Base-by-base conservation (phyloP, 352 stramenopile genomes). In the Phytopythium cucurbitacearum region DNA sequence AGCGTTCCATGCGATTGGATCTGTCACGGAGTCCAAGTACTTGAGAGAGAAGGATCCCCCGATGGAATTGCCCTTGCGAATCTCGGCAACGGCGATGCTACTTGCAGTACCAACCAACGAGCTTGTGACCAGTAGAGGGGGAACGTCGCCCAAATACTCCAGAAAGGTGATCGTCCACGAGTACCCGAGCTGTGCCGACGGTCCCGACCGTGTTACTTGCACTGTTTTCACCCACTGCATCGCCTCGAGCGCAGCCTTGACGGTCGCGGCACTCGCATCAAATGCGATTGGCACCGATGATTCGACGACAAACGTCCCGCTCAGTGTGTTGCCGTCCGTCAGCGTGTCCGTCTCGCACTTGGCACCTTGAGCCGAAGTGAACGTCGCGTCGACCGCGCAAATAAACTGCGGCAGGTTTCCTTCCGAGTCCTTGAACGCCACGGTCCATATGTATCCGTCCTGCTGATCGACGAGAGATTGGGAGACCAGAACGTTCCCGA, bases 81-180 rank as follows among this genome's bases (percentile, higher is more conserved):
- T 57, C 51, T 92, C 82, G 4, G 40, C 60, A 11, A 92, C 79
- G 1, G 62, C 62, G 45, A 94, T 80, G 9, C 56, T 57, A 47
- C 66, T 84, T 3, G 76, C 73, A 1, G 78, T 90, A 41, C 79
- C 84, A 1, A 80, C 69, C 0, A 94, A 56, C 1, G 72, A 85
- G 41, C 71, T 92, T 6, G 80, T 87, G 11, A 82, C 66, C 5
- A 66, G 40, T 3, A 94, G 48, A 7, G 64, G 34, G 2, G 84
- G 84, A 1, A 88, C 73, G 40, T 90, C 78, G 7, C 84, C 84
- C 45, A 74, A 61, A 42, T 87, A 90, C 11, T 87, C 77, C 16
- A 89, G 34, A 48, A 91, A 93, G 5, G 80, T 88, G 39, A 93
- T 71, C 0, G 66, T 89, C 83, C 83, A 93, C 8, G 68, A 77